These are phyloP conservation scores for Hsuehochloa calcarea DNA, from an alignment of 176 grass and related monocot genomes.

Conservation along the genomic window DNA sequence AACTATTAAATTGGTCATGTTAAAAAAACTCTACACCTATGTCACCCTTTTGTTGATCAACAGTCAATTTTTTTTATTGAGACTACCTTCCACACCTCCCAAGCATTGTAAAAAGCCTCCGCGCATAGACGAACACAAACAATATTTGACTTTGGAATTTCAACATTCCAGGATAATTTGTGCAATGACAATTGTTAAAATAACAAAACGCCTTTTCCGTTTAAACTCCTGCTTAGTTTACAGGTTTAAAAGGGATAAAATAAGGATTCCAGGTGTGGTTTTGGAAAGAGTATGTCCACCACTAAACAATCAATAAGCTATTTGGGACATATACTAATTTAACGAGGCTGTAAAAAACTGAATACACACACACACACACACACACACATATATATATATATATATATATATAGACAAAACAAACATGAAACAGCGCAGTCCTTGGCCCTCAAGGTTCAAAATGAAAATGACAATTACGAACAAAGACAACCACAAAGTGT, in stretches of 20 bases:
- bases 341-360: neutral
- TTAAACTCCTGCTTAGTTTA: neutral
- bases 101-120: neutral
- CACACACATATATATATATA: neutral
- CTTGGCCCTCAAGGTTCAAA: neutral
- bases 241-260: neutral
- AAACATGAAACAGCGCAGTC: neutral
- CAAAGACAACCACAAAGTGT: slow-evolving; percentile 3
- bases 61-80: neutral
- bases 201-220: neutral
- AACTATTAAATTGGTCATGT: neutral
- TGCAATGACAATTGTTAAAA: neutral
- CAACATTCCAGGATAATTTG: slow-evolving; percentile 15
- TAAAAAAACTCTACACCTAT: neutral
- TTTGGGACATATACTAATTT: slow-evolving; percentile 20
- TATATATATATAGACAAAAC: neutral
- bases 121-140: neutral
- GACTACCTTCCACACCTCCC: neutral
- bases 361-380: too few relatives aligned
- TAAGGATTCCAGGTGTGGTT: neutral
- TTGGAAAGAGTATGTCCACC: neutral
- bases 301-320: slow-evolving; percentile 2
- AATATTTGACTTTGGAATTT: neutral
- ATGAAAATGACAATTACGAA: neutral
- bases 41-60: neutral